Evolutionary conservation across 352 stramenopile species (phyloP).

Genomic region (Peronosclerospora sorghi): DNA sequence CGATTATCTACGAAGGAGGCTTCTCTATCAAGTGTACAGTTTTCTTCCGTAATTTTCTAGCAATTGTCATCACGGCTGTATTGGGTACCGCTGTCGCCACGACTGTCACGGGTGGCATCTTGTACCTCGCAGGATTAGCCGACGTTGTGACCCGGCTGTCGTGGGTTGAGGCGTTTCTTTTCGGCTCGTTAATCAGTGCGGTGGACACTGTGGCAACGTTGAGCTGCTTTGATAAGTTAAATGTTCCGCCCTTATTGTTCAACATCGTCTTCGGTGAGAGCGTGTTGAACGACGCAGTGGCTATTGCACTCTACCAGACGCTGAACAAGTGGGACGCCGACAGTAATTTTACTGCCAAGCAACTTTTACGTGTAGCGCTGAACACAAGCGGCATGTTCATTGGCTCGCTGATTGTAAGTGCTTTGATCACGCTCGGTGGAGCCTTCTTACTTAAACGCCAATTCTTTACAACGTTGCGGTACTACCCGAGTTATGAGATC

Average conservation of each 20-base stretch:
- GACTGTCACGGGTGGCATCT: slow-evolving; percentile 58
- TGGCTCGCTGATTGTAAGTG: slow-evolving; percentile 61
- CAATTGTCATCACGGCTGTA: slow-evolving; percentile 78
- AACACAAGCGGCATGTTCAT: slow-evolving; percentile 73
- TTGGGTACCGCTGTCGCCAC: slow-evolving; percentile 71
- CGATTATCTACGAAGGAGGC: slow-evolving; percentile 81
- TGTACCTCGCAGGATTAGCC: slow-evolving; percentile 54
- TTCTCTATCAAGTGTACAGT: slow-evolving; percentile 79
- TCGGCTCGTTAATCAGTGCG: slow-evolving; percentile 87
- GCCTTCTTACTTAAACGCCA: slow-evolving; percentile 71
- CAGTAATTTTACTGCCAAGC: slow-evolving; percentile 47
- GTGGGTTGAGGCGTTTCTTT: slow-evolving; percentile 87
- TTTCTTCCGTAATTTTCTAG: slow-evolving; percentile 81
- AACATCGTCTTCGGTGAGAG: slow-evolving; percentile 93
- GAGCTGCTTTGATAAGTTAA: slow-evolving; percentile 87
- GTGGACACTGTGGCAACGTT: slow-evolving; percentile 91
- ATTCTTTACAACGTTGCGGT: slow-evolving; percentile 56
- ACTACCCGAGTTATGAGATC: slow-evolving; percentile 82
- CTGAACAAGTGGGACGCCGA: slow-evolving; percentile 82
- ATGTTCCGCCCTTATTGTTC: slow-evolving; percentile 83
- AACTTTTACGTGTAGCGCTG: slow-evolving; percentile 47
- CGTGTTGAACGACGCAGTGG: slow-evolving; percentile 91
- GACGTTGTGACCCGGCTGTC: slow-evolving; percentile 62
- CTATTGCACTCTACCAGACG: slow-evolving; percentile 90
- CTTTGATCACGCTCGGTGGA: slow-evolving; percentile 54